phyloP scores from a whole-genome alignment of 805 yeast species.

The Wickerhamomyces hampshirensis region DNA sequence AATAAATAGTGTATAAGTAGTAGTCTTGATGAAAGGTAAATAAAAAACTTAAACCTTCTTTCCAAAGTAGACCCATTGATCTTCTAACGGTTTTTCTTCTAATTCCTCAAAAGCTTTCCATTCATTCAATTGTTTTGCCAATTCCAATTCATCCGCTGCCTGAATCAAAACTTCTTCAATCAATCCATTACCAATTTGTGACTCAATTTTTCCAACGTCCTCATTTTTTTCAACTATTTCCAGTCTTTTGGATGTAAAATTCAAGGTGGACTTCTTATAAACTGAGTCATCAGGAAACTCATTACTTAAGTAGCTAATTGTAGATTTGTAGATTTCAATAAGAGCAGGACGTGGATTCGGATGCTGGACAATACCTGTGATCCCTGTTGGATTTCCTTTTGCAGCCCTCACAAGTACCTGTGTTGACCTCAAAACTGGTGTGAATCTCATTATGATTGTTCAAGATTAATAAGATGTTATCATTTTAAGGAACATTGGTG shows the following conservation, averaged over 20 bases:
- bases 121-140: slow-evolving; percentile 62
- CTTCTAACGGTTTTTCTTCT: slow-evolving; percentile 73
- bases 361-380: slow-evolving; percentile 73
- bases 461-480: no score
- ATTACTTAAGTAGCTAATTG: slow-evolving; percentile 51
- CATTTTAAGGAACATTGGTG: no score
- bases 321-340: slow-evolving; percentile 62
- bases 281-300: slow-evolving; percentile 71
- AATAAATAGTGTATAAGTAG: slow-evolving; percentile 1
- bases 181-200: slow-evolving; percentile 73
- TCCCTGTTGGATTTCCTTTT: slow-evolving; percentile 72
- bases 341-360: slow-evolving; percentile 83
- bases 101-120: slow-evolving; percentile 78
- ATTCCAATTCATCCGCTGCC: slow-evolving; percentile 73
- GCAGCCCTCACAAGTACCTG: slow-evolving; percentile 55
- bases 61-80: slow-evolving; percentile 82
- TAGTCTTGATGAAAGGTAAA: background rate
- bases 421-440: slow-evolving; percentile 25
- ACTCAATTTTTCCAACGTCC: slow-evolving; percentile 61
- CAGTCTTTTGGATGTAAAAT: slow-evolving; percentile 65
- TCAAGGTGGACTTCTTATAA: slow-evolving; percentile 70
- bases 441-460: slow-evolving; percentile 30
- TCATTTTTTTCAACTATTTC: slow-evolving; percentile 59
- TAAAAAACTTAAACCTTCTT: slow-evolving; percentile 44
- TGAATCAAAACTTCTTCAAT: slow-evolving; percentile 80